A percentile compares a stretch with the other conserved stretches of the same genome.
phyloP scores from a whole-genome alignment of 2,329 filamentous ascomycete species.

The Metarhizium album region DNA sequence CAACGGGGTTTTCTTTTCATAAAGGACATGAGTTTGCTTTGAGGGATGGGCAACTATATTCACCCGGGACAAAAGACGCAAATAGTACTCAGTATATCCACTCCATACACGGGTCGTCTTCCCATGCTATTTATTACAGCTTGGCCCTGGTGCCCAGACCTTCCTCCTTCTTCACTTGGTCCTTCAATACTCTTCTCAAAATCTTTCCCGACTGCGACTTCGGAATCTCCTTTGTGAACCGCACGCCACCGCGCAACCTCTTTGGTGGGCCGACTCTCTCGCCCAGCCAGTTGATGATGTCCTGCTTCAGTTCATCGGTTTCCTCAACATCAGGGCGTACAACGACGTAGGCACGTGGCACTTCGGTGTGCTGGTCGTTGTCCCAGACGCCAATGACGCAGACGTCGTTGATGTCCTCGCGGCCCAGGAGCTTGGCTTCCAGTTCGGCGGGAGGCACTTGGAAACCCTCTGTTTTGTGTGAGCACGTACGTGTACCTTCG shows the following conservation, averaged over 20 bases:
- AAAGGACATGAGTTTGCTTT: too few relatives aligned
- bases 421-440: conserved; percentile 35
- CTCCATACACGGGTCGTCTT: background rate
- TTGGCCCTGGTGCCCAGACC: conserved; percentile 20
- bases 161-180: conserved; percentile 26
- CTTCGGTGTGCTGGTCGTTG: conserved; percentile 50
- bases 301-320: conserved; percentile 21
- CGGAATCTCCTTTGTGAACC: conserved; percentile 56
- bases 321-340: conserved; percentile 24
- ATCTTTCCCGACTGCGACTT: conserved; percentile 53
- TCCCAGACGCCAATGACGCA: conserved; percentile 54
- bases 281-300: conserved; percentile 30
- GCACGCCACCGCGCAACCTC: conserved; percentile 58
- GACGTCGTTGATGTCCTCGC: conserved; percentile 42
- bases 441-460: conserved; percentile 62
- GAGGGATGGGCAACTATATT: too few relatives aligned
- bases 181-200: conserved; percentile 38
- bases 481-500: background rate
- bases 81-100: background rate
- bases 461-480: conserved; percentile 40
- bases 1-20: too few relatives aligned
- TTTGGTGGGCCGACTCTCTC: conserved; percentile 56
- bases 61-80: too few relatives aligned
- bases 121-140: conserved; percentile 17
- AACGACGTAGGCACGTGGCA: conserved; percentile 43